Evolutionary conservation across 108 stramenopile species (phyloP).

Genomic region (Cylindrotheca fusiformis): DNA sequence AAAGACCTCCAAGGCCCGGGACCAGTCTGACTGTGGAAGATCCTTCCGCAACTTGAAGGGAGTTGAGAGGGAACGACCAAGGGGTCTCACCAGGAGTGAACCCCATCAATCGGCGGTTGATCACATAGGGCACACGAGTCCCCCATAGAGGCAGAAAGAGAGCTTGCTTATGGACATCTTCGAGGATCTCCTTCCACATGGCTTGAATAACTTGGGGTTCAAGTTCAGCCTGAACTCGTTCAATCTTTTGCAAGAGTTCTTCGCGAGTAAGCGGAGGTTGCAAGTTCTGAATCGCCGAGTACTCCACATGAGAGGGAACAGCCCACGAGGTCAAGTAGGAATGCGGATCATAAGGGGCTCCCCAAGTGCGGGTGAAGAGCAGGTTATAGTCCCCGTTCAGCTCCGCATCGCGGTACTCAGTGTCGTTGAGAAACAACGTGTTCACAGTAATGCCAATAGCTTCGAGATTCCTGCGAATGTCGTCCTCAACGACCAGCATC

Average conservation of each 20-base stretch:
- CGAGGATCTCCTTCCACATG: constrained; percentile 45
- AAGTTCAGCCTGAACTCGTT: constrained; percentile 29
- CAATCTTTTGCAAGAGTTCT: constrained; percentile 33
- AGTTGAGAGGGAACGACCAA: constrained; percentile 37
- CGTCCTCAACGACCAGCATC: constrained; percentile 55
- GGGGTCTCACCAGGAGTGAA: constrained; percentile 38
- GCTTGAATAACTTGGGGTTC: constrained; percentile 11
- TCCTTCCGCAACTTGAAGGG: constrained; percentile 31
- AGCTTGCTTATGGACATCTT: constrained; percentile 52
- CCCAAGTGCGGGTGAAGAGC: constrained; percentile 58
- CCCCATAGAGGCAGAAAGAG: constrained; percentile 62
- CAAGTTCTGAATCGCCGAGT: constrained; percentile 38
- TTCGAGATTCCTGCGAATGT: constrained; percentile 42
- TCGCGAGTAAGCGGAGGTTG: constrained; percentile 47
- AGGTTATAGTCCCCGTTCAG: constrained; percentile 48
- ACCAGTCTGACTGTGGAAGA: constrained; percentile 39
- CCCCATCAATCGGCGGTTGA: constrained; percentile 53
- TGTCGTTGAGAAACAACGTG: constrained; percentile 21
- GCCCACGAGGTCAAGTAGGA: constrained; percentile 49
- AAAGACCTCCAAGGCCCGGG: constrained; percentile 54
- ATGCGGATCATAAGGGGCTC: constrained; percentile 69
- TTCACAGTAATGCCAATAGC: constrained; percentile 51
- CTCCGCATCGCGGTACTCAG: constrained; percentile 39
- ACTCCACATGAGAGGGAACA: constrained; percentile 46
- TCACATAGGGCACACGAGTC: constrained; percentile 50